These are phyloP conservation scores for Camellia lanceoleosa DNA, from an alignment of 148 eudicot species.

Conservation along the genomic window DNA sequence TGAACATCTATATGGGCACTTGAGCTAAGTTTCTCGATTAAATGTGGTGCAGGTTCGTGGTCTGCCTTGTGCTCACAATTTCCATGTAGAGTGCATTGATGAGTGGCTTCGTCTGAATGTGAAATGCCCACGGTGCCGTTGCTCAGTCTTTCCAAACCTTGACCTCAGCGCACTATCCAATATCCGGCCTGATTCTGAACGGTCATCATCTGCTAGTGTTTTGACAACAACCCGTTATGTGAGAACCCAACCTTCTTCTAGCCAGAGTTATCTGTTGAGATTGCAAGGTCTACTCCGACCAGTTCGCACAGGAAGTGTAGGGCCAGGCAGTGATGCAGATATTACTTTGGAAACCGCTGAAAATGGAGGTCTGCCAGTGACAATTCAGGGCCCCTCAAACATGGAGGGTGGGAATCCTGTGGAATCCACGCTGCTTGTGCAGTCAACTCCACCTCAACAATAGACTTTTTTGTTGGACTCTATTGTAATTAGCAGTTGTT, in stretches of 20 bases:
- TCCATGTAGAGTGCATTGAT: conserved; percentile 95
- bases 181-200: conserved; percentile 66
- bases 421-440: conserved; percentile 14
- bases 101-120: conserved; percentile 92
- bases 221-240: conserved; percentile 53
- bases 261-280: conserved; percentile 77
- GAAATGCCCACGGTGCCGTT: conserved; percentile 95
- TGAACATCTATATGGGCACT: neutral
- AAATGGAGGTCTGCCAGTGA: conserved; percentile 38
- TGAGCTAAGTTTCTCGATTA: neutral
- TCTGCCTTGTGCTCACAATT: conserved; percentile 97
- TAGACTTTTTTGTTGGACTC: conserved; percentile 14
- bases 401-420: conserved; percentile 9
- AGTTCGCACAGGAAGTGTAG: conserved; percentile 48
- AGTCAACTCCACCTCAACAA: conserved; percentile 24
- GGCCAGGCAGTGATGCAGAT: conserved; percentile 43
- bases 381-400: conserved; percentile 10
- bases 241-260: conserved; percentile 66
- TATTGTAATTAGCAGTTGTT: neutral
- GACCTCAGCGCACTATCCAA: conserved; percentile 84
- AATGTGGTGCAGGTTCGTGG: conserved; percentile 74
- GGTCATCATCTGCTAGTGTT: conserved; percentile 43
- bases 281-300: conserved; percentile 76
- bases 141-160: conserved; percentile 88
- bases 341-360: conserved; percentile 45